Evolutionary conservation across 306 rosid genomes (phyloP).

Genomic region (Purshia tridentata): DNA sequence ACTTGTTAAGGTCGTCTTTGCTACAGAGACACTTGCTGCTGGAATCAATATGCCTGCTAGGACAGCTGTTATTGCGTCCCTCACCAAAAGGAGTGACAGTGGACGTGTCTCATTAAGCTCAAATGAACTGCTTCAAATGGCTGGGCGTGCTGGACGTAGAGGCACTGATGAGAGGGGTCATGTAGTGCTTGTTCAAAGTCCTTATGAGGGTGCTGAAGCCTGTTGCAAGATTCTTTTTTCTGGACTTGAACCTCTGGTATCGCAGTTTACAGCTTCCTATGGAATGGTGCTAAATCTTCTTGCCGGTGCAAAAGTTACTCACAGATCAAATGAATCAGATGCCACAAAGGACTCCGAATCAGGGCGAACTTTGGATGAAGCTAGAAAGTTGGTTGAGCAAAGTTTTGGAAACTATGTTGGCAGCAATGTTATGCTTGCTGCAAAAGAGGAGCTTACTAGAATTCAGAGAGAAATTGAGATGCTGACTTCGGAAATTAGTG

Average conservation of each 20-base stretch:
- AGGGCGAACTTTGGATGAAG: slow-evolving; percentile 86
- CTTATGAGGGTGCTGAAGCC: slow-evolving; percentile 92
- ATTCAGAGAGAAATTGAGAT: slow-evolving; percentile 71
- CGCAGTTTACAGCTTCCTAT: slow-evolving; percentile 95
- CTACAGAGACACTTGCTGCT: slow-evolving; percentile 97
- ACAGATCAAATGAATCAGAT: slow-evolving; percentile 53
- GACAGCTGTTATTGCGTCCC: slow-evolving; percentile 87
- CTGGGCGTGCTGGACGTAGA: slow-evolving; percentile 99
- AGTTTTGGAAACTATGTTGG: slow-evolving; percentile 98
- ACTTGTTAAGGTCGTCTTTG: slow-evolving; percentile 94
- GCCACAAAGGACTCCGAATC: slow-evolving; percentile 42
- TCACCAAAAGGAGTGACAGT: slow-evolving; percentile 72
- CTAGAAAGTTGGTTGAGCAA: slow-evolving; percentile 93
- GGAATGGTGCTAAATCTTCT: slow-evolving; percentile 99
- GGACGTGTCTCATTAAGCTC: slow-evolving; percentile 69
- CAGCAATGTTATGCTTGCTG: slow-evolving; percentile 94
- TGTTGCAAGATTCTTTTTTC: slow-evolving; percentile 87
- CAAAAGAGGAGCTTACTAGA: slow-evolving; percentile 77
- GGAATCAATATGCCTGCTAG: slow-evolving; percentile 99
- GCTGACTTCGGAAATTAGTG: slow-evolving; percentile 63
- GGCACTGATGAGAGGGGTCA: slow-evolving; percentile 86
- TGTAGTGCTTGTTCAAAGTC: slow-evolving; percentile 83
- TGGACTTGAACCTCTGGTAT: slow-evolving; percentile 89
- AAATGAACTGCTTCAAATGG: slow-evolving; percentile 97
- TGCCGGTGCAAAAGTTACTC: slow-evolving; percentile 74